Evolutionary conservation across 1,284 basidiomycete species (phyloP).

Genomic region (Trametes hirsuta): DNA sequence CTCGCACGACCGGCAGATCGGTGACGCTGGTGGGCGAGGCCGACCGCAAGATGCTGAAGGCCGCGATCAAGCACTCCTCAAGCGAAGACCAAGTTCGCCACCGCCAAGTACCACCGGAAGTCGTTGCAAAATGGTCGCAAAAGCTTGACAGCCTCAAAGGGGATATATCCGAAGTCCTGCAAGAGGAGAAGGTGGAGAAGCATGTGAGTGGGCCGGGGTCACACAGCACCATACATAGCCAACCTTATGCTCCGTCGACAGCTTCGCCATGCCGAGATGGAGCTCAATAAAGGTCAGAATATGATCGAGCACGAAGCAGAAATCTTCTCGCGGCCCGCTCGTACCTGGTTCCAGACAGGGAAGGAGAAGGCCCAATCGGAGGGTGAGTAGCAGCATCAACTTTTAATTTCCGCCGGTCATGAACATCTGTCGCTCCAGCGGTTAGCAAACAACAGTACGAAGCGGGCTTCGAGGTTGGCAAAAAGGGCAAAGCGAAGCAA

Average conservation of each 20-base stretch:
- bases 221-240: not conserved
- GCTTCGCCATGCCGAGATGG: slow-evolving; percentile 94
- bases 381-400: slow-evolving; percentile 51
- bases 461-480: slow-evolving; percentile 43
- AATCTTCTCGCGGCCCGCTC: slow-evolving; percentile 90
- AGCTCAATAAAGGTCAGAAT: slow-evolving; percentile 94
- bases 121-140: slow-evolving; percentile 71
- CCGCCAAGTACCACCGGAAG: slow-evolving; percentile 85
- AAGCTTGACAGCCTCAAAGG: slow-evolving; percentile 76
- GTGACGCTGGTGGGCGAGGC: slow-evolving; percentile 96
- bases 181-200: slow-evolving; percentile 97
- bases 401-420: slow-evolving; percentile 10
- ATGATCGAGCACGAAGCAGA: slow-evolving; percentile 95
- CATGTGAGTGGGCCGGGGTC: slow-evolving; percentile 50
- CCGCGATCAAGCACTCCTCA: slow-evolving; percentile 87
- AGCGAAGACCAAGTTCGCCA: slow-evolving; percentile 87
- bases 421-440: slow-evolving; percentile 43
- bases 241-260: slow-evolving; percentile 35
- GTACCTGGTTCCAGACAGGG: slow-evolving; percentile 96
- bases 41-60: slow-evolving; percentile 96
- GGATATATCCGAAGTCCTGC: slow-evolving; percentile 83
- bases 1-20: slow-evolving; percentile 57
- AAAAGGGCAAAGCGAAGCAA: slow-evolving; percentile 30
- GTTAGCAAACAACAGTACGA: slow-evolving; percentile 78
- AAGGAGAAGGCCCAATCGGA: slow-evolving; percentile 84